These are phyloP conservation scores for Clarireedia hainanense DNA, from an alignment of 2,329 filamentous ascomycete species.

Conservation along the genomic window DNA sequence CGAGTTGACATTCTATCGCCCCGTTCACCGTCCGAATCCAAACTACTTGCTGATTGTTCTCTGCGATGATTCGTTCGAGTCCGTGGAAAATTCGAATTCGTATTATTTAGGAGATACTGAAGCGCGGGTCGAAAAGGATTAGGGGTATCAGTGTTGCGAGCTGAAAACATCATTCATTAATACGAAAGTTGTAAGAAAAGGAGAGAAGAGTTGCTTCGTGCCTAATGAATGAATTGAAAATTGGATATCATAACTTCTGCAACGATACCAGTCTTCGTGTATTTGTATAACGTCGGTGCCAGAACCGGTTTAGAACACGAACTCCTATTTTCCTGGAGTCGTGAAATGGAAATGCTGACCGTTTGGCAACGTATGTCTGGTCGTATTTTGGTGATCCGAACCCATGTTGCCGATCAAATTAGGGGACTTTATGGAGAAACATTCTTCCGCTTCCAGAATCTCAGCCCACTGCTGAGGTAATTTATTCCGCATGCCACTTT, in stretches of 20 bases:
- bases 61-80: conserved; percentile 16
- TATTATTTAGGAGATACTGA: conserved; percentile 28
- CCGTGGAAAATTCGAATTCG: conserved; percentile 12
- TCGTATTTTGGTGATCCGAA: not conserved
- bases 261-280: too few relatives aligned
- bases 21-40: conserved; percentile 20
- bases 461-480: not conserved
- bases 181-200: not conserved
- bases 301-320: not conserved
- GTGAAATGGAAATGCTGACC: not conserved
- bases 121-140: conserved; percentile 33
- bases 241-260: not conserved
- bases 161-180: conserved; percentile 23
- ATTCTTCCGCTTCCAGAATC: not conserved
- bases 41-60: conserved; percentile 21
- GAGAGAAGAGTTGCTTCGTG: conserved; percentile 2
- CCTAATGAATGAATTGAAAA: conserved; percentile 1
- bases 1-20: conserved; percentile 21
- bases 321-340: not conserved
- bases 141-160: conserved; percentile 22
- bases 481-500: not conserved
- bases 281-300: too few relatives aligned
- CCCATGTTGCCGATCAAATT: not conserved
- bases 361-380: not conserved
- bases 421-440: not conserved